phyloP scores from a whole-genome alignment of 1,284 basidiomycete genomes.

The Ganoderma lingzhi region DNA sequence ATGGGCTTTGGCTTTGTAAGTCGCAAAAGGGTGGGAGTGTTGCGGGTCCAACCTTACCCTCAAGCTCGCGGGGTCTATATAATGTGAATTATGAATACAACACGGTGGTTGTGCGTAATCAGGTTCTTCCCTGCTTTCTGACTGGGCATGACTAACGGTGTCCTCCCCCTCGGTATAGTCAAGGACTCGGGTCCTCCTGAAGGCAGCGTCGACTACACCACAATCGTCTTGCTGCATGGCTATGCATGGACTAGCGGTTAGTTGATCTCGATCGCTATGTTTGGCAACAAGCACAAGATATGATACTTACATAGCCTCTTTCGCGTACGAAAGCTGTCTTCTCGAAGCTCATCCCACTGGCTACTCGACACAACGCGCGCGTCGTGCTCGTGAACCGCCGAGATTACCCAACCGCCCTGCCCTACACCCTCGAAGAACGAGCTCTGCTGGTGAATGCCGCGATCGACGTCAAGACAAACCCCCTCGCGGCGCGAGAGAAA shows the following conservation, averaged over 20 bases:
- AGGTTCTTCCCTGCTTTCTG: not conserved
- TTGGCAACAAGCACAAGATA: not conserved
- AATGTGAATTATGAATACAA: not conserved
- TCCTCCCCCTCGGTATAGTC: not conserved
- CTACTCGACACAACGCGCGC: slow-evolving; percentile 11
- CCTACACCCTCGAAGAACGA: slow-evolving; percentile 29
- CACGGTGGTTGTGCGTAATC: not conserved
- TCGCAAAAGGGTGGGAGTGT: not conserved
- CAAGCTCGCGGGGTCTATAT: not conserved
- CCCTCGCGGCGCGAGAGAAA: slow-evolving; percentile 15
- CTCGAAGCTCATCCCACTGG: slow-evolving; percentile 3
- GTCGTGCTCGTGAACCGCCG: slow-evolving; percentile 21
- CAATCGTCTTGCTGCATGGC: slow-evolving; percentile 37
- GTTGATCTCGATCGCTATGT: slow-evolving; percentile 10
- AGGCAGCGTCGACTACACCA: slow-evolving; percentile 28
- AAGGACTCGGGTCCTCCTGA: slow-evolving; percentile 23
- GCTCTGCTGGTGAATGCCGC: slow-evolving; percentile 19
- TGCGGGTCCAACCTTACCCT: not conserved
- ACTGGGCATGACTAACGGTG: not conserved
- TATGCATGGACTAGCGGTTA: slow-evolving; percentile 33
- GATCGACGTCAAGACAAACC: slow-evolving; percentile 11
- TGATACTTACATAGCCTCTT: not conserved
- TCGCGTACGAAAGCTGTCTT: not conserved
- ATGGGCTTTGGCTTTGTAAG: not conserved
- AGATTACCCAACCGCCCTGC: slow-evolving; percentile 12